These are phyloP conservation scores for Beauveria scarabaeidicola DNA, from an alignment of 2,329 filamentous ascomycete genomes.

Conservation along the genomic window DNA sequence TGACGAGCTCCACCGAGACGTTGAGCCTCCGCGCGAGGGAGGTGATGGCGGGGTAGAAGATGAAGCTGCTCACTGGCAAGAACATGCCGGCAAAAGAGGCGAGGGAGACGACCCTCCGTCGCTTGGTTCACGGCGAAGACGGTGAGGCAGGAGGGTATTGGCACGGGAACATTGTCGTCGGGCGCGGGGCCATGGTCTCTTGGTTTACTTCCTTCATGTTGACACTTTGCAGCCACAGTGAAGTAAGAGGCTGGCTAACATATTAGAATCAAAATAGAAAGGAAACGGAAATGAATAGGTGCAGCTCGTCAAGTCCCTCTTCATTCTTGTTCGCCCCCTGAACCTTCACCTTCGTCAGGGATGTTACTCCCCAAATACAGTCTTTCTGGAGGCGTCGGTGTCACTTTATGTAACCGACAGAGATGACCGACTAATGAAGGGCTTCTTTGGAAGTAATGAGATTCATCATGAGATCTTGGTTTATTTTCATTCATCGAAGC, in stretches of 20 bases:
- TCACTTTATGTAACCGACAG: no score
- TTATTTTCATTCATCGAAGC: not conserved
- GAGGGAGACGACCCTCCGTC: slow-evolving; percentile 20
- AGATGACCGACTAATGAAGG: no score
- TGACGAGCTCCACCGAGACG: slow-evolving; percentile 21
- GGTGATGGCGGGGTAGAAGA: slow-evolving; percentile 21
- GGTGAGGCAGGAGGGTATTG: not conserved
- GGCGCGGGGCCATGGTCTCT: not conserved
- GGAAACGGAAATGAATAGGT: no score
- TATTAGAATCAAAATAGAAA: no score
- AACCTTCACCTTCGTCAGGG: no score
- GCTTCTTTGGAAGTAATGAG: not conserved
- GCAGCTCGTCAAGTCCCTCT: no score
- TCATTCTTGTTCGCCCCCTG: no score
- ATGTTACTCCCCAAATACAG: no score
- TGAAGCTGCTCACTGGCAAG: slow-evolving; percentile 18
- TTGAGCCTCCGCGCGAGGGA: slow-evolving; percentile 16
- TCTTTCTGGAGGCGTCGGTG: no score
- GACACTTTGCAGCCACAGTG: no score
- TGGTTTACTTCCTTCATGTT: not conserved
- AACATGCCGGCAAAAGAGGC: slow-evolving; percentile 15
- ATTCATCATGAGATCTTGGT: not conserved
- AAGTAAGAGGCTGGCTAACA: no score
- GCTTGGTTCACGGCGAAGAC: slow-evolving; percentile 1
- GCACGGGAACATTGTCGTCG: not conserved